Conservation (phyloP, 768 basidiomycete genomes). For the Lentinula aciculospora region DNA sequence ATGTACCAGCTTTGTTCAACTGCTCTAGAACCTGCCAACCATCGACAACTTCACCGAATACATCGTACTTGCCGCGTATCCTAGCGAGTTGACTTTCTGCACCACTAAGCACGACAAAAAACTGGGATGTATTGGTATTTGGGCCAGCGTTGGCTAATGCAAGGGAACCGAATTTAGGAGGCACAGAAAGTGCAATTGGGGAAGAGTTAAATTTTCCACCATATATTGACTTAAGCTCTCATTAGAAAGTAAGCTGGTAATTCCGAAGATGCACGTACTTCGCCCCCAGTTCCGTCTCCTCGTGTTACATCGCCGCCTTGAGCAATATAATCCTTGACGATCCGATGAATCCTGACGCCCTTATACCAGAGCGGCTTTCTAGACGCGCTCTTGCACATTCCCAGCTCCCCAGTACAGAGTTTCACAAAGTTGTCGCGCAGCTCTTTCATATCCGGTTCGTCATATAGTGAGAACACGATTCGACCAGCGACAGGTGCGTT, state of each 20-base stretch:
- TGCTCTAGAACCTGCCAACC: conserved; percentile 1
- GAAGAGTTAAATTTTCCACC: conserved; percentile 1
- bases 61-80: conserved; percentile 1
- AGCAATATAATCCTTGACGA: conserved; percentile 4
- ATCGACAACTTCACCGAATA: conserved; percentile 2
- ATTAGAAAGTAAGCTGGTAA: not conserved
- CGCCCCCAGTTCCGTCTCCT: conserved; percentile 3
- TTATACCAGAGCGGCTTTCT: conserved; percentile 2
- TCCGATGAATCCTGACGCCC: conserved; percentile 1
- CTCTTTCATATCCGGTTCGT: not conserved
- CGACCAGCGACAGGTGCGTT: not conserved
- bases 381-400: not conserved
- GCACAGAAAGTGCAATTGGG: not conserved
- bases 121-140: not conserved
- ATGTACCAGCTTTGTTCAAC: not conserved
- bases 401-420: not conserved
- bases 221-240: not conserved
- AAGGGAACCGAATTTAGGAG: conserved; percentile 2
- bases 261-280: not conserved
- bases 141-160: not conserved
- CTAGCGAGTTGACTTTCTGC: not conserved
- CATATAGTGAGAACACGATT: conserved; percentile 1
- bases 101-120: not conserved
- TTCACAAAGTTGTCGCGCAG: conserved; percentile 3
- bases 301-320: conserved; percentile 2